phyloP scores from a whole-genome alignment of 2,329 filamentous ascomycete genomes.

The Karstenula rhodostoma region DNA sequence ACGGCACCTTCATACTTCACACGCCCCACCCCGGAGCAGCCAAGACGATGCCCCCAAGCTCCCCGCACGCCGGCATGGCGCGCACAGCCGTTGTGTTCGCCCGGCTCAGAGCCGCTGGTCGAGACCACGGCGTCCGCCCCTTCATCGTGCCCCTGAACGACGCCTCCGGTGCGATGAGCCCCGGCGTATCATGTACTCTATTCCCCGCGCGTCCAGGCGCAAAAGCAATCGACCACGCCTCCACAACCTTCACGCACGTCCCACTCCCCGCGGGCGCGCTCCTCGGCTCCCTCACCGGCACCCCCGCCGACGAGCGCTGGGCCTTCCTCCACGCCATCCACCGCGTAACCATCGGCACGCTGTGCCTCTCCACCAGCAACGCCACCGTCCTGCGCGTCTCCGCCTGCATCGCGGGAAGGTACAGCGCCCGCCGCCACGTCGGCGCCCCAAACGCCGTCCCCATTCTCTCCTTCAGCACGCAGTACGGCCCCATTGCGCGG shows the following conservation, averaged over 20 bases:
- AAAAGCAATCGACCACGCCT: background rate
- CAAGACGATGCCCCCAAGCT: slow-evolving; percentile 7
- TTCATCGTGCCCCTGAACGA: slow-evolving; percentile 8
- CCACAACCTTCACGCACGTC: background rate
- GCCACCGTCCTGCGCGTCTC: background rate
- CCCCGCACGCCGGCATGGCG: slow-evolving; percentile 6
- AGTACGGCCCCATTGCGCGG: slow-evolving; percentile 11
- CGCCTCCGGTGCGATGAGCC: slow-evolving; percentile 7
- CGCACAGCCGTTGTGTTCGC: slow-evolving; percentile 5
- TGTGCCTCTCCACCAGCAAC: background rate
- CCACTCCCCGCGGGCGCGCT: background rate
- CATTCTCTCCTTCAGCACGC: slow-evolving; percentile 13
- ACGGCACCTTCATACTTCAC: slow-evolving; percentile 5
- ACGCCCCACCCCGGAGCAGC: slow-evolving; percentile 4
- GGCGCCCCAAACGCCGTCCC: slow-evolving; percentile 1
- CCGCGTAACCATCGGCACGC: background rate
- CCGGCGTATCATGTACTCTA: slow-evolving; percentile 1
- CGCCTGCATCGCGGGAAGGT: background rate
- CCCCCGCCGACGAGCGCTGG: background rate
- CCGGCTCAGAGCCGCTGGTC: slow-evolving; percentile 3
- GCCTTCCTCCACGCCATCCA: background rate
- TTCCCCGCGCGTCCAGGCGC: slow-evolving; percentile 2
- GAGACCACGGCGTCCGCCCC: slow-evolving; percentile 2
- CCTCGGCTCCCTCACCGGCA: background rate
- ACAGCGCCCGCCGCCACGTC: background rate